These are phyloP conservation scores for Tetratostichococcus sp. DNA, from an alignment of 139 green algal genomes.

Conservation along the genomic window DNA sequence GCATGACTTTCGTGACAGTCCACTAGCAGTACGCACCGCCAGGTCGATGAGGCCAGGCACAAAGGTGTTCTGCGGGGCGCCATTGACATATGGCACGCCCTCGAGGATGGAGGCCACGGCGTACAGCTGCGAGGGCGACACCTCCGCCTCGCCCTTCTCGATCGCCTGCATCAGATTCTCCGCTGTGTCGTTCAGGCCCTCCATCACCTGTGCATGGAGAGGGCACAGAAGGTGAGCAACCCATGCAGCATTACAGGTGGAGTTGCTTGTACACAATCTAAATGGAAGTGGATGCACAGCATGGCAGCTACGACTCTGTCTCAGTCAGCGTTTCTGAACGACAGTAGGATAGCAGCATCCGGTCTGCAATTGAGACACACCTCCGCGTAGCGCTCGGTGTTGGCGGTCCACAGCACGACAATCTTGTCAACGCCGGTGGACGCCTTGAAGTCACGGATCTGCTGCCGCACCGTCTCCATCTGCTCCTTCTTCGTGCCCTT, in stretches of 20 bases:
- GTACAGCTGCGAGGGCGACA: conserved; percentile 94
- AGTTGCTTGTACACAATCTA: no score
- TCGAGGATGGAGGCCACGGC: conserved; percentile 89
- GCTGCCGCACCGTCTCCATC: conserved; percentile 74
- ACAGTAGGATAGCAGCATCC: no score
- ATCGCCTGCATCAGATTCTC: conserved; percentile 89
- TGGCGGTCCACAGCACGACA: conserved; percentile 98
- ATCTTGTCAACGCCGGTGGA: conserved; percentile 61
- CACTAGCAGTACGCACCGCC: conserved; percentile 40
- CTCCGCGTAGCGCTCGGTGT: conserved; percentile 96
- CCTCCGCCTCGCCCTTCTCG: conserved; percentile 66
- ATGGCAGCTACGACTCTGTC: no score
- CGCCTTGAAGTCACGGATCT: conserved; percentile 90
- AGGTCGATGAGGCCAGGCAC: conserved; percentile 83
- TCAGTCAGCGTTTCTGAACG: no score
- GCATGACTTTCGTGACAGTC: no score
- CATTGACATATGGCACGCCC: conserved; percentile 96
- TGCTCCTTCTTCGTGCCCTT: conserved; percentile 85
- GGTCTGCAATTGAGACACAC: no score
- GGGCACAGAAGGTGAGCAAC: no score
- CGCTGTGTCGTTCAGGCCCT: conserved; percentile 94
- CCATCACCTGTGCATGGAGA: conserved; percentile 44
- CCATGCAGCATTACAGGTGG: no score
- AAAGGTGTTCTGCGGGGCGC: conserved; percentile 97
- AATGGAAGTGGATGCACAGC: no score